phyloP scores from a whole-genome alignment of 2,329 filamentous ascomycete species.

The Elsinoe batatas region DNA sequence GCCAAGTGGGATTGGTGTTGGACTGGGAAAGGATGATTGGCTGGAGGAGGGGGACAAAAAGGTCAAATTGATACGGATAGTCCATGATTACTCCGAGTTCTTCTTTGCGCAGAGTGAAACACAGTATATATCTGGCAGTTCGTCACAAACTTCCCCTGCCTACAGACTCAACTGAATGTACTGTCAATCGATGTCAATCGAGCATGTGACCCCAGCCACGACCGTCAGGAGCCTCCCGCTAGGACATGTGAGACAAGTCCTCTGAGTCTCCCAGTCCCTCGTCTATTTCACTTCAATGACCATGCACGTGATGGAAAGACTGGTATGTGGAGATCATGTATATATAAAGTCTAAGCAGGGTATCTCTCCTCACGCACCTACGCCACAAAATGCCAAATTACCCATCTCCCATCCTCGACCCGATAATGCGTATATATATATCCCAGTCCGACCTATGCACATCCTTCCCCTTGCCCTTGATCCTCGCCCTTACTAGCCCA shows the following conservation, averaged over 20 bases:
- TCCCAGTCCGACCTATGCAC: background rate
- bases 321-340: background rate
- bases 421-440: background rate
- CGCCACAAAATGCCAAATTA: background rate
- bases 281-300: too few relatives aligned
- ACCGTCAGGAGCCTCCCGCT: too few relatives aligned
- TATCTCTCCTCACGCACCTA: background rate
- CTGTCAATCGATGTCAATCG: too few relatives aligned
- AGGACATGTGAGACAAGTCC: too few relatives aligned
- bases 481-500: too few relatives aligned
- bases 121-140: too few relatives aligned
- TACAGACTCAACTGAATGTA: too few relatives aligned
- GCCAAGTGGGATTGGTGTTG: too few relatives aligned
- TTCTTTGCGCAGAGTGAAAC: background rate
- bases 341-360: slow-evolving; percentile 5
- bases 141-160: too few relatives aligned
- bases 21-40: background rate
- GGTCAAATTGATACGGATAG: background rate
- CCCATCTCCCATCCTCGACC: background rate
- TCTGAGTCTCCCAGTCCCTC: too few relatives aligned
- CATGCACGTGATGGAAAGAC: background rate
- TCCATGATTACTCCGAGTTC: background rate
- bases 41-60: background rate
- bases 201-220: too few relatives aligned
- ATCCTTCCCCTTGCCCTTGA: background rate